Evolutionary conservation across 805 yeast genomes (phyloP), one percentile per base, ranked within the genome.

Genomic region (Candida ficus): DNA sequence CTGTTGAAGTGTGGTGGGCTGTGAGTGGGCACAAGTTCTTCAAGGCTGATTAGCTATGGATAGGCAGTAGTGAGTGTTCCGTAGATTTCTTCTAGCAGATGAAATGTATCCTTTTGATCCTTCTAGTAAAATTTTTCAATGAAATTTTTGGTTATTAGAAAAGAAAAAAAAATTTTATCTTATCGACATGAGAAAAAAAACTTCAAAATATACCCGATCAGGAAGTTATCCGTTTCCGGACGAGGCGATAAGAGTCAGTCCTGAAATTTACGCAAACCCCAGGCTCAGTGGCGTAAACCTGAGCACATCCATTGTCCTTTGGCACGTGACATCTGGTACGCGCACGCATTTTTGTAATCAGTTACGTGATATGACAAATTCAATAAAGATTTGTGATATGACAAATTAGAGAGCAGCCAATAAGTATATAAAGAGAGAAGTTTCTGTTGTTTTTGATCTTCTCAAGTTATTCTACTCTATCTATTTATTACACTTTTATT

Each of bases 141-240:
- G 25, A 34, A 23, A 25, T 27, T 27, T 26, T 8, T 18, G 21
- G 20, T n/a, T n/a, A n/a, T n/a, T n/a, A n/a, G n/a, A n/a, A 27
- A 4, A n/a, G 17, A 13, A n/a, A 14, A 27, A 35, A 36, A 29
- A 22, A 17, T 33, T 37, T 41, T 41, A 43, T 43, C 47, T 43
- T 43, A 43, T 43, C 47, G 41, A 42, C 29, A 18, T 9, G 17
- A n/a, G 17, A 29, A 16, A 43, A 43, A 28, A 22, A 11, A 11
- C n/a, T 12, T 13, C 8, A 8, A 21, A 43, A 40, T n/a, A 9
- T 13, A 9, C 35, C 41, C 10, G 12, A 36, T 29, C 4, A 12
- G 34, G 37, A n/a, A 31, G 21, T 9, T 33, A 5, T 36, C 29
- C 9, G 7, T 23, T 37, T 16, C 4, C 34, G 39, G 21, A 25